phyloP scores from a whole-genome alignment of 805 yeast species.

The Metschnikowia similis region DNA sequence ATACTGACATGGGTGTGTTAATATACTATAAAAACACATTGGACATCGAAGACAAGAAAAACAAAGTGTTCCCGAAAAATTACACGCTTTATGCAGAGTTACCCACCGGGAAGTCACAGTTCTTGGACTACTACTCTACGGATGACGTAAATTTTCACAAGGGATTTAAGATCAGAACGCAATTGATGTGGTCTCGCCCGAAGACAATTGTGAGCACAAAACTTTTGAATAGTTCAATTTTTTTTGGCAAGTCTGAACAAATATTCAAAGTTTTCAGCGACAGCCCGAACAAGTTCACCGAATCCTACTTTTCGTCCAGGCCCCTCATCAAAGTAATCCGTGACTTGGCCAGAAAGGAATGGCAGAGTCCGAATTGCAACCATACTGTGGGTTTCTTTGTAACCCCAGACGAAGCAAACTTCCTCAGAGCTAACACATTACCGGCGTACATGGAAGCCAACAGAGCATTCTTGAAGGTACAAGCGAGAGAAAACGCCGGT shows the following conservation, averaged over 20 bases:
- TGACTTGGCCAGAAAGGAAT: slow-evolving; percentile 85
- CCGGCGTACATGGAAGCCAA: slow-evolving; percentile 88
- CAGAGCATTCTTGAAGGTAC: slow-evolving; percentile 63
- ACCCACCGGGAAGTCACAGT: slow-evolving; percentile 38
- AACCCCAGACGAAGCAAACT: slow-evolving; percentile 64
- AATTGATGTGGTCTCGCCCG: slow-evolving; percentile 87
- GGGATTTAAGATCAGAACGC: slow-evolving; percentile 72
- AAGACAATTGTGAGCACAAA: slow-evolving; percentile 71
- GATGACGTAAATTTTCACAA: slow-evolving; percentile 69
- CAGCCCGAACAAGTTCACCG: slow-evolving; percentile 31
- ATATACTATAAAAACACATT: slow-evolving; percentile 71
- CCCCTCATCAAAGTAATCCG: slow-evolving; percentile 68
- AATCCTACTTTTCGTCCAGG: slow-evolving; percentile 38
- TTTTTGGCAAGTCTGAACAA: slow-evolving; percentile 39
- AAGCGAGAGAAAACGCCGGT: slow-evolving; percentile 42
- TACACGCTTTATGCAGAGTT: slow-evolving; percentile 61
- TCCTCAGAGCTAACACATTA: slow-evolving; percentile 73
- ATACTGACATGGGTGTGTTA: slow-evolving; percentile 65
- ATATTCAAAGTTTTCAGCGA: slow-evolving; percentile 48
- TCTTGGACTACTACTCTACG: slow-evolving; percentile 70
- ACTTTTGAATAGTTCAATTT: slow-evolving; percentile 67
- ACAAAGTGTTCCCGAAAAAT: slow-evolving; percentile 51
- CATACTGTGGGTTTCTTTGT: slow-evolving; percentile 68
- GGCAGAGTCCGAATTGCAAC: slow-evolving; percentile 65
- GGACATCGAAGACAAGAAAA: slow-evolving; percentile 75